Evolutionary conservation across 1,284 basidiomycete genomes (phyloP), one percentile per base, ranked within the genome.

Genomic region (Trametes versicolor): DNA sequence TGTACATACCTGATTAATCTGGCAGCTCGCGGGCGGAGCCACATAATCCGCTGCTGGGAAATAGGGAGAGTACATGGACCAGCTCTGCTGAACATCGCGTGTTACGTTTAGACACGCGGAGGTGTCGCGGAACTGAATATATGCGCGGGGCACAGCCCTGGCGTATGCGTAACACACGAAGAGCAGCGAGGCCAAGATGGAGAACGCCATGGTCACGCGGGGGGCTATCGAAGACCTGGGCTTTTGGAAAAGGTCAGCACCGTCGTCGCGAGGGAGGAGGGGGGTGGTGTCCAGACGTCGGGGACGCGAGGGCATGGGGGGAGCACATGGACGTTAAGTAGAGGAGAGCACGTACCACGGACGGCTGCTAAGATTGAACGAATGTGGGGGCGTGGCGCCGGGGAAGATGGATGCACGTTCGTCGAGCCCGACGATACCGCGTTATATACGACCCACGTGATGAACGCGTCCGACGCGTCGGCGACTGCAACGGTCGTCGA

Each of bases 21-120:
- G 72, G 73, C 90, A 92, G 43, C 75, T 74, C 13, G 71, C 64
- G 1, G 87, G 87, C 0, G 85, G 84, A 0, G 74, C 58, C 2
- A 66, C 58, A 70, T 90, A 91, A n/a, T 74, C 71, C 5, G 77
- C 80, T 5, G 80, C 81, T 1, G 87, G 72, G 63, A 81, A 85
- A 72, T 84, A 90, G 0, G 89, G 89, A 13, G 87, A 83, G 71
- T 89, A 89, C 58, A 84, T 79, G 8, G 82, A 86, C 89, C 88
- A 90, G 7, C 79, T 73, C 23, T 67, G 75, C 52, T 80, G 66
- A 9, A 70, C 64, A 2, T 55, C 49, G 27, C 49, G 59, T 21
- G 63, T 32, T 21, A 70, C 62, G 6, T 60, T 66, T 19, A 67
- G 32, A 17, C 57, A 49, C 19, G 45, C 34, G 3, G 19, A 45